Percentiles rank a stretch among this genome's conserved stretches.
These are phyloP conservation scores for Polyplosphaeria fusca DNA, from an alignment of 495 filamentous ascomycete species.

Conservation along the genomic window DNA sequence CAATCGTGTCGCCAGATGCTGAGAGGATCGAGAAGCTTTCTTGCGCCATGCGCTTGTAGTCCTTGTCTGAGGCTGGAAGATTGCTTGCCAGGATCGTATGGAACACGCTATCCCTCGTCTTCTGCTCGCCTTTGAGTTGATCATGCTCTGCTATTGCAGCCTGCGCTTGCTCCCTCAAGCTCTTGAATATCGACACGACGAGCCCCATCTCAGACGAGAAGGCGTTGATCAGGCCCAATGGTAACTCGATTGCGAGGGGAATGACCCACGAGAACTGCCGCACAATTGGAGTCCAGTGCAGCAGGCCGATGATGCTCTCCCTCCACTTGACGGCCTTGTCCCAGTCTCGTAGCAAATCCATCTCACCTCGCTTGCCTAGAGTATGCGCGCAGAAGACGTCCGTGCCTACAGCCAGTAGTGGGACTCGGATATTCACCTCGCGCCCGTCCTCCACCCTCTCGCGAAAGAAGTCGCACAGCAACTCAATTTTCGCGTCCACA, in stretches of 20 bases:
- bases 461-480: conserved; percentile 11
- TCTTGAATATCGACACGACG: conserved; percentile 2
- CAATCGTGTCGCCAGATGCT: conserved; percentile 12
- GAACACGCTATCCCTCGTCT: conserved; percentile 7
- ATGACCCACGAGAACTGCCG: background rate
- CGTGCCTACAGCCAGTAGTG: conserved; percentile 2
- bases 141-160: conserved; percentile 5
- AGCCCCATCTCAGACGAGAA: background rate
- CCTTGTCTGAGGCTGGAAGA: conserved; percentile 16
- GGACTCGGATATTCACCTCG: conserved; percentile 1
- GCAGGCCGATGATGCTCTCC: background rate
- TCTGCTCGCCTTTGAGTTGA: background rate
- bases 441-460: background rate
- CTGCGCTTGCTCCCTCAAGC: background rate
- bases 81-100: background rate
- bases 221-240: conserved; percentile 1
- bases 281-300: conserved; percentile 1
- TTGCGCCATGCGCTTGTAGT: conserved; percentile 1
- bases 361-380: background rate
- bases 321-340: conserved; percentile 13
- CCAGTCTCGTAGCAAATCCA: conserved; percentile 12
- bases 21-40: conserved; percentile 9
- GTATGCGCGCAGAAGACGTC: conserved; percentile 17
- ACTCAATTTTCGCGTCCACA: conserved; percentile 7
- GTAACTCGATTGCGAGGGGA: background rate